Percentiles rank a stretch among this genome's conserved stretches.
These are phyloP conservation scores for Colletotrichum shisoi DNA, from an alignment of 2,329 filamentous ascomycete genomes.

Conservation along the genomic window DNA sequence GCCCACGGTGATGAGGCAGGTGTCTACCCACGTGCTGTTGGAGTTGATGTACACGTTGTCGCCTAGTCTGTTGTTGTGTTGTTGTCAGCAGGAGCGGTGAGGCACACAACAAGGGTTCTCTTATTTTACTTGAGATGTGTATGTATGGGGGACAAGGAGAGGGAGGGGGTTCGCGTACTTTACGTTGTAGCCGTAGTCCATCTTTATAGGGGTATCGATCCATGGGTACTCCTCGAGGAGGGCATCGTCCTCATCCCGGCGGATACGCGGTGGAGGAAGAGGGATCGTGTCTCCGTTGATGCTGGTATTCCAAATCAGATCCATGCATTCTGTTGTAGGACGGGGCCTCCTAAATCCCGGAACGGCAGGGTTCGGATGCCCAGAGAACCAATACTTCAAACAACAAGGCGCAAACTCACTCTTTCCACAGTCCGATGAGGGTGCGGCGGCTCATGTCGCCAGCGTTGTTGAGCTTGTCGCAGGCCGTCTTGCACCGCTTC, in stretches of 20 bases:
- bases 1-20: constrained; percentile 76
- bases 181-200: constrained; percentile 82
- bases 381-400: neutral
- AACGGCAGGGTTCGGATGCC: neutral
- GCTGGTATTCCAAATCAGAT: constrained; percentile 51
- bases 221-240: constrained; percentile 71
- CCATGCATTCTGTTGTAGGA: constrained; percentile 1
- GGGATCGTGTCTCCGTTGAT: constrained; percentile 68
- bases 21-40: constrained; percentile 79
- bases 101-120: neutral
- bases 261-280: constrained; percentile 66
- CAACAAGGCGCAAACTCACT: constrained; percentile 60
- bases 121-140: neutral
- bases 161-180: constrained; percentile 49
- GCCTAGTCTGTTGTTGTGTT: constrained; percentile 61
- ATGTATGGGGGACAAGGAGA: neutral
- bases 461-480: constrained; percentile 69
- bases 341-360: neutral
- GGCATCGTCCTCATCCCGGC: constrained; percentile 69
- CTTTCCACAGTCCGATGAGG: constrained; percentile 72
- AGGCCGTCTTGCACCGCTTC: constrained; percentile 68
- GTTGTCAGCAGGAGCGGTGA: neutral
- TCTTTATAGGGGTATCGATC: constrained; percentile 72
- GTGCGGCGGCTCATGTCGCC: constrained; percentile 67
- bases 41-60: constrained; percentile 77